Base-by-base conservation (phyloP, 1,284 basidiomycete genomes). In the Trichosporon asahii region DNA sequence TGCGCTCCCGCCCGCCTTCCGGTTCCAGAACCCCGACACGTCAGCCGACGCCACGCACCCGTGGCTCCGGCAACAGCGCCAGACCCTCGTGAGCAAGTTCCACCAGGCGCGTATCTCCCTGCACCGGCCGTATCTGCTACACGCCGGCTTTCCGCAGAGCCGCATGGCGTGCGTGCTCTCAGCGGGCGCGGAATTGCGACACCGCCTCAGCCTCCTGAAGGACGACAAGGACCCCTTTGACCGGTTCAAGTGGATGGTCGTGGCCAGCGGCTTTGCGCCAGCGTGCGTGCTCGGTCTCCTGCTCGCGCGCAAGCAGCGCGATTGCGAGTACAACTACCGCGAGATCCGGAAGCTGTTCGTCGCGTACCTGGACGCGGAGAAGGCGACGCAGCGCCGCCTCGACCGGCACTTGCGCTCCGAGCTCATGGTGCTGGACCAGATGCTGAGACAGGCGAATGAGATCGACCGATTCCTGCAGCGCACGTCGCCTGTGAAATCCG, bases 241-340 rank as follows among this genome's bases (percentile, higher is more conserved):
- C 68, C 68, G 77, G 23, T 76, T 77, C 74, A 78, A 78, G 72
- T 78, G 77, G 77, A 76, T 77, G 68, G 77, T 76, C 0, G 77
- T 78, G 2, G 77, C 76, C 15, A 75, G 73, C 2, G 77, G 77
- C 9, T 78, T 78, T 57, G 70, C 74, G 5, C 71, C 76, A 2
- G 76, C 77, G 25, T 74, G 72, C 25, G 72, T 78, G 25, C 65
- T 78, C 55, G 77, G 77, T n/a, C 72, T 76, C 1, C 70, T 77
- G 11, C 76, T 73, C 6, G 76, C 72, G 3, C 67, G 67, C 27
- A 64, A 68, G 49, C 60, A 69, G 57, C 71, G 73, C 31, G 66
- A 70, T 4, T 11, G 27, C 15, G 63, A 68, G 37, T 74, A 68
- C 69, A 67, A 72, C 61, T 74, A 74, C 63, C 66, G 60, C 37